phyloP scores from a whole-genome alignment of 2,329 filamentous ascomycete species.

The Tothia fuscella region DNA sequence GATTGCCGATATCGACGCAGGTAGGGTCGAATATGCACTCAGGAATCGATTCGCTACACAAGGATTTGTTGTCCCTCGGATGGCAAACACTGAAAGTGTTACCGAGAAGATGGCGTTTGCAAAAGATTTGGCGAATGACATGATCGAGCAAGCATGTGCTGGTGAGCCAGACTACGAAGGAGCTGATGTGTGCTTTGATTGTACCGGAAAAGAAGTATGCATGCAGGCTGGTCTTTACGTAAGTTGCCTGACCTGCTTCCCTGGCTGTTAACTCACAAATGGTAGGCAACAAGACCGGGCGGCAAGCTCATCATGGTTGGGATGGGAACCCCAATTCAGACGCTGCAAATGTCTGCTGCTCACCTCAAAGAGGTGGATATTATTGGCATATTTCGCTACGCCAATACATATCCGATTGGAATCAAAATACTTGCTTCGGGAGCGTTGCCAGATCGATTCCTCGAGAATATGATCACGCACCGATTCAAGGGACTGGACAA shows the following conservation, averaged over 20 bases:
- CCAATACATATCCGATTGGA: slow-evolving; percentile 42
- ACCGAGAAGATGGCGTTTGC: slow-evolving; percentile 22
- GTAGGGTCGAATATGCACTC: slow-evolving; percentile 28
- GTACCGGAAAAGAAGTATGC: slow-evolving; percentile 30
- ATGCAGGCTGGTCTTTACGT: slow-evolving; percentile 32
- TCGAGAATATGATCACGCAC: slow-evolving; percentile 44
- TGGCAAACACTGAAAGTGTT: slow-evolving; percentile 18
- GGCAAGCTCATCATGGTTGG: slow-evolving; percentile 43
- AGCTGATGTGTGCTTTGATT: slow-evolving; percentile 29
- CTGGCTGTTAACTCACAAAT: background rate
- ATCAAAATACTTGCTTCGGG: slow-evolving; percentile 41
- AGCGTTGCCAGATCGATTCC: slow-evolving; percentile 33
- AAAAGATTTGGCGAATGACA: slow-evolving; percentile 24
- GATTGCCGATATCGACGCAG: slow-evolving; percentile 29
- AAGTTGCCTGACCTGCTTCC: slow-evolving; percentile 14
- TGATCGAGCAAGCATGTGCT: slow-evolving; percentile 25
- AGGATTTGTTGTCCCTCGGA: slow-evolving; percentile 21
- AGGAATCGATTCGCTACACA: slow-evolving; percentile 27
- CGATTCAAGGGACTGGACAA: slow-evolving; percentile 33
- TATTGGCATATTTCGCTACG: slow-evolving; percentile 45
- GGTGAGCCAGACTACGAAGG: slow-evolving; percentile 27
- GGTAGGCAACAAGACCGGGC: slow-evolving; percentile 32
- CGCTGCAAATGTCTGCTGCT: slow-evolving; percentile 41
- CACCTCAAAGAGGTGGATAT: slow-evolving; percentile 45
- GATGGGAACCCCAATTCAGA: slow-evolving; percentile 45